Evolutionary conservation across 2,329 filamentous ascomycete species (phyloP).

Genomic region (Fusarium newnesense): DNA sequence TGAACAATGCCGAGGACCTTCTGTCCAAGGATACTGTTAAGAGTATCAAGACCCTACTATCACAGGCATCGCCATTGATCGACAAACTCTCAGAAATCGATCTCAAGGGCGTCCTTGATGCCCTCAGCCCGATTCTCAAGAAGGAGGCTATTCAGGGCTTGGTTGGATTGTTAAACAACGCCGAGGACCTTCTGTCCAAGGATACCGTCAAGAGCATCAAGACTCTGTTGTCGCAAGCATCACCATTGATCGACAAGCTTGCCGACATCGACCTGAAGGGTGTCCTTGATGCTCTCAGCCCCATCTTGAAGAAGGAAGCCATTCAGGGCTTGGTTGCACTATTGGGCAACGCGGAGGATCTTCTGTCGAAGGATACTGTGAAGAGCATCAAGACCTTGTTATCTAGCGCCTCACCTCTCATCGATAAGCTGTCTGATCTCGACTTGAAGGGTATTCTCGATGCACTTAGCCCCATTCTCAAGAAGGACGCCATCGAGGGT

Average conservation of each 20-base stretch:
- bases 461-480: conserved; percentile 39
- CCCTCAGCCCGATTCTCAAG: conserved; percentile 39
- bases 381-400: conserved; percentile 32
- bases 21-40: conserved; percentile 10
- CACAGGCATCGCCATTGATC: conserved; percentile 28
- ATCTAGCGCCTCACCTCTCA: conserved; percentile 37
- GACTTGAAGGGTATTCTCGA: conserved; percentile 49
- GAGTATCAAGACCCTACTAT: background rate
- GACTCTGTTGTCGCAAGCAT: conserved; percentile 26
- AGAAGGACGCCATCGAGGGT: conserved; percentile 41
- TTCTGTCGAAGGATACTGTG: conserved; percentile 32
- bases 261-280: conserved; percentile 49
- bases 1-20: conserved; percentile 7
- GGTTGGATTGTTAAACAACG: conserved; percentile 40
- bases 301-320: conserved; percentile 48
- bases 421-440: conserved; percentile 45
- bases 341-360: conserved; percentile 47
- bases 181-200: conserved; percentile 32
- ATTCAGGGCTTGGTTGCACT: conserved; percentile 45
- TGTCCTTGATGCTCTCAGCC: conserved; percentile 46
- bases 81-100: conserved; percentile 47
- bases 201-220: conserved; percentile 41
- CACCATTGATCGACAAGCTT: conserved; percentile 34
- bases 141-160: conserved; percentile 45
- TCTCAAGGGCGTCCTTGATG: conserved; percentile 46